phyloP scores from a whole-genome alignment of 805 yeast species.

The Wickerhamiella occidentalis region DNA sequence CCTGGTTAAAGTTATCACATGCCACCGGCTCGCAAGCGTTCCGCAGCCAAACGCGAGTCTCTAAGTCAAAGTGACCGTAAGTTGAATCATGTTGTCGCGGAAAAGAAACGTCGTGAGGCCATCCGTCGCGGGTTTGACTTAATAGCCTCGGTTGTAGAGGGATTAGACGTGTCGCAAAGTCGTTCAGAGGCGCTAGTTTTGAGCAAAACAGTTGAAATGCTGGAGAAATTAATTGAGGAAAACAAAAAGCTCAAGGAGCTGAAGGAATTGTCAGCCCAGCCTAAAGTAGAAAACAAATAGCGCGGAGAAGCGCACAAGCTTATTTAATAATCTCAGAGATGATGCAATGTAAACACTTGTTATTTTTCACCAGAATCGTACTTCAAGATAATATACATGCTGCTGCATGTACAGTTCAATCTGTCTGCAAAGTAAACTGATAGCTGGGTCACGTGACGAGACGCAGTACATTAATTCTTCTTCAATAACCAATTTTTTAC shows the following conservation, averaged over 20 bases:
- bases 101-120: conserved; percentile 75
- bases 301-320: no score
- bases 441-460: conserved; percentile 8
- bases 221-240: conserved; percentile 25
- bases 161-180: conserved; percentile 52
- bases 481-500: no score
- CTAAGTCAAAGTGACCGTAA: conserved; percentile 14
- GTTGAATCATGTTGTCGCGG: conserved; percentile 64
- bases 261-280: conserved; percentile 14
- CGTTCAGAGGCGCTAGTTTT: conserved; percentile 71
- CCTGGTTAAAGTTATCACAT: no score
- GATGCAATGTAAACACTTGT: no score
- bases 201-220: conserved; percentile 36
- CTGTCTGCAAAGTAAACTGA: no score
- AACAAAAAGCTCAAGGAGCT: conserved; percentile 23
- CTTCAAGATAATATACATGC: no score
- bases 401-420: no score
- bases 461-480: no score
- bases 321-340: no score
- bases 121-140: conserved; percentile 72
- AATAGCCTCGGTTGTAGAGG: conserved; percentile 65
- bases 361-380: no score
- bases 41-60: conserved; percentile 1
- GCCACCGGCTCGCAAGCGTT: conserved; percentile 9
- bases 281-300: not conserved